phyloP scores from a whole-genome alignment of 2,329 filamentous ascomycete species.

The Metarhizium brunneum region DNA sequence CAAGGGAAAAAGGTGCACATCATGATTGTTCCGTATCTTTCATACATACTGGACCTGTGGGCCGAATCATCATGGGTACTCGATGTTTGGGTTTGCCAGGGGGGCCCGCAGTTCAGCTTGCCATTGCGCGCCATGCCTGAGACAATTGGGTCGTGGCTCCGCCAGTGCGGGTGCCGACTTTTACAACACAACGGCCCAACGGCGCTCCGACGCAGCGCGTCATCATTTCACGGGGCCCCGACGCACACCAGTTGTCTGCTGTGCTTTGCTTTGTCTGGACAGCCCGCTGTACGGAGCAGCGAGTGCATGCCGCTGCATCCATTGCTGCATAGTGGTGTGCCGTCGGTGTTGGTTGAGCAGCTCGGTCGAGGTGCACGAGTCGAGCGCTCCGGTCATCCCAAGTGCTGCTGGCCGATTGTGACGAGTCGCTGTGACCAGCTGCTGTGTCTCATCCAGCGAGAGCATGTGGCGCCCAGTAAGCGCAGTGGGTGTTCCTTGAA shows the following conservation, averaged over 20 bases:
- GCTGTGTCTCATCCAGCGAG: background rate
- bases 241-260: background rate
- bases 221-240: background rate
- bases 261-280: background rate
- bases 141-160: constrained; percentile 3
- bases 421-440: background rate
- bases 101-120: constrained; percentile 8
- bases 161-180: background rate
- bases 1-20: background rate
- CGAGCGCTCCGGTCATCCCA: background rate
- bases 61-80: background rate
- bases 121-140: constrained; percentile 7
- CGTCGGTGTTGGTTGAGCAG: too few relatives aligned
- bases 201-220: background rate
- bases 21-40: background rate
- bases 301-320: too few relatives aligned
- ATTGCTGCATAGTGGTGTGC: background rate
- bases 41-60: background rate
- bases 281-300: background rate
- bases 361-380: too few relatives aligned
- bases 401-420: background rate
- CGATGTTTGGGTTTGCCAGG: background rate
- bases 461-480: background rate
- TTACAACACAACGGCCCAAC: background rate
- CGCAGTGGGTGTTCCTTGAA: background rate